Percentiles rank a stretch among this genome's conserved stretches.
Evolutionary conservation across 129 eudicot species (phyloP).

Genomic region (Chrysanthemum lavandulifolium): DNA sequence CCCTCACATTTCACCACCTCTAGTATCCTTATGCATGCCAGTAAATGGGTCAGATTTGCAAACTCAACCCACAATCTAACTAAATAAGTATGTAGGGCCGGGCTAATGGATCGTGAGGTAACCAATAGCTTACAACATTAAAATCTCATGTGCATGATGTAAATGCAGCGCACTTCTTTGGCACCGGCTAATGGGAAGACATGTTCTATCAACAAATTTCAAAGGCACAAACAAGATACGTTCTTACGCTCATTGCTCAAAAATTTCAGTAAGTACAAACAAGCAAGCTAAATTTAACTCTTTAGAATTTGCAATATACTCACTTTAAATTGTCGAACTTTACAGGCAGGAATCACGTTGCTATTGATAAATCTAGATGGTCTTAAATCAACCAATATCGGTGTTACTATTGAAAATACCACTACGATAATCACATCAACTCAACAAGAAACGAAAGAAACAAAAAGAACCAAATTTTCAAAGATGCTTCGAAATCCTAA

Average conservation of each 20-base stretch:
- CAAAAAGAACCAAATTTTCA: constrained; percentile 19
- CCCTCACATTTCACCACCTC: neutral
- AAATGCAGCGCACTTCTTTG: constrained; percentile 58
- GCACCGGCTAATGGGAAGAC: constrained; percentile 79
- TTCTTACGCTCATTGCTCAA: constrained; percentile 66
- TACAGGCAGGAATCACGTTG: constrained; percentile 61
- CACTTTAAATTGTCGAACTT: constrained; percentile 5
- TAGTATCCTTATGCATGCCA: neutral
- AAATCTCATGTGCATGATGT: neutral
- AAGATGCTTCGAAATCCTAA: constrained; percentile 28
- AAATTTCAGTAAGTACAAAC: constrained; percentile 31
- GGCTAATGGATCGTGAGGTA: neutral
- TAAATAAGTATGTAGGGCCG: too few species aligned
- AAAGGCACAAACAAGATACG: constrained; percentile 52
- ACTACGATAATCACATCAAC: constrained; percentile 22
- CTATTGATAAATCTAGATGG: constrained; percentile 59
- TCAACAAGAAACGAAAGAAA: constrained; percentile 18
- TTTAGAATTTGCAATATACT: neutral
- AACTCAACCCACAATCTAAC: neutral
- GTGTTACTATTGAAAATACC: constrained; percentile 33
- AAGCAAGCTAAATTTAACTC: neutral
- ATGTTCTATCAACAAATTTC: constrained; percentile 49
- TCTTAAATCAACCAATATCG: constrained; percentile 30
- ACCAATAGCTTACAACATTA: neutral
- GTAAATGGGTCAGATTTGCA: neutral